These are phyloP conservation scores for Davidsoniella virescens DNA, from an alignment of 2,329 filamentous ascomycete species.

Conservation along the genomic window DNA sequence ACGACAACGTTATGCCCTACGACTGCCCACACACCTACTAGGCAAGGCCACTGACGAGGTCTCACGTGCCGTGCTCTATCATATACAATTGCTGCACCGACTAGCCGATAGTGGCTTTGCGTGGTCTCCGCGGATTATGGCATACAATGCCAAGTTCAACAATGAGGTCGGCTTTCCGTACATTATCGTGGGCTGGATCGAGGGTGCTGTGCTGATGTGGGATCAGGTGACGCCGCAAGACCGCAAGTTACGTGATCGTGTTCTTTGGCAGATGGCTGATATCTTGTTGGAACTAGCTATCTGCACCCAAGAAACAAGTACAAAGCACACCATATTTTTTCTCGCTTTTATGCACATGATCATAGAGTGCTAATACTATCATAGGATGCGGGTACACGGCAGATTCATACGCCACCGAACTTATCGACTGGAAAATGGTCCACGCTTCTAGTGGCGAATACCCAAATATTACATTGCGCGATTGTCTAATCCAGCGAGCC, in stretches of 20 bases:
- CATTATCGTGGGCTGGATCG: slow-evolving; percentile 11
- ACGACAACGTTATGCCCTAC: slow-evolving; percentile 5
- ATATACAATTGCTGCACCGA: not conserved
- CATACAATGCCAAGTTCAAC: slow-evolving; percentile 2
- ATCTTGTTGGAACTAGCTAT: slow-evolving; percentile 10
- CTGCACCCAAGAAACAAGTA: slow-evolving; percentile 12
- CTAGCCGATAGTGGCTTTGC: slow-evolving; percentile 10
- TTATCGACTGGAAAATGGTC: slow-evolving; percentile 8
- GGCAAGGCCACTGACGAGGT: not conserved
- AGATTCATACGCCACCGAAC: slow-evolving; percentile 6
- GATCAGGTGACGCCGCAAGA: slow-evolving; percentile 1
- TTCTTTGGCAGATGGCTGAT: slow-evolving; percentile 11
- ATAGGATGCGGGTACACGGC: slow-evolving; percentile 8
- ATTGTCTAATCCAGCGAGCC: slow-evolving; percentile 4
- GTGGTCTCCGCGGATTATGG: slow-evolving; percentile 10
- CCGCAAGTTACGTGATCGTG: slow-evolving; percentile 1
- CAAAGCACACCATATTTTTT: not conserved
- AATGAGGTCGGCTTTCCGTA: slow-evolving; percentile 10
- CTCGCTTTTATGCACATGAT: not conserved
- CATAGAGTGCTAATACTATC: not conserved
- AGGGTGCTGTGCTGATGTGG: slow-evolving; percentile 1
- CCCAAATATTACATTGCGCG: slow-evolving; percentile 1
- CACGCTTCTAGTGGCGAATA: not conserved
- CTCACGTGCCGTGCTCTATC: not conserved
- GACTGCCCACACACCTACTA: slow-evolving; percentile 1